Base-by-base conservation (phyloP, 208 protist species). In the Trypanosoma vivax region DNA sequence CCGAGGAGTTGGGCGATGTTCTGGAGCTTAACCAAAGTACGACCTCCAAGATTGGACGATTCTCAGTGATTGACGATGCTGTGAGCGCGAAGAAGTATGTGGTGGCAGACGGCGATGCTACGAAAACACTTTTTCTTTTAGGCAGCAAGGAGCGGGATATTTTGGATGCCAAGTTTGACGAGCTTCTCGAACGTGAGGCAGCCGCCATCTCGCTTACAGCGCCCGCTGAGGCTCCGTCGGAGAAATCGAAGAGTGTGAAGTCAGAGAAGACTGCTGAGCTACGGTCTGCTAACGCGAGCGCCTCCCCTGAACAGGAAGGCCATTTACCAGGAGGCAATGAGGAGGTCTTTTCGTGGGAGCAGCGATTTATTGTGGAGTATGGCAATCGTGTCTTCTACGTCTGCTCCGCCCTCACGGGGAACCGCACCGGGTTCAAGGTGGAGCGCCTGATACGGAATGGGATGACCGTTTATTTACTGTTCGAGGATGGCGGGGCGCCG, bases 391-490 rank as follows among this genome's bases (percentile, higher is more conserved):
- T 77, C 2, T 73, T 79, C 52, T 87, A 73, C 27, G 67, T 89
- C 14, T 85, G 75, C 57, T 67, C 75, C 0, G 24, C 60, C 30
- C 52, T 25, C n/a, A 35, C 31, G 10, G 69, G 65, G 21, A 88
- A 86, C 64, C 60, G 27, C 13, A 74, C 70, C 55, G 85, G 85
- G 11, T 93, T 81, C 58, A 76, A 79, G 18, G 74, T 93, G 13
- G 66, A 82, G 48, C 76, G 78, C 25, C 50, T 83, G 19, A 70
- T 72, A 34, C 74, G 79, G 50, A 52, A 79, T 24, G 75, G 77
- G 37, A 68, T 88, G 28, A 72, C 81, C 2, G 65, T 89, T 41
- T 86, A 79, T 58, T 60, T 93, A 9, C 71, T 93, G 16, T 93
- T 87, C 57, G 48, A 43, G 34, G 18, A 56, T 56, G 25, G 79